Evolutionary conservation across 2,329 filamentous ascomycete species (phyloP).

Genomic region (Paracorniculantispora psalliotae): DNA sequence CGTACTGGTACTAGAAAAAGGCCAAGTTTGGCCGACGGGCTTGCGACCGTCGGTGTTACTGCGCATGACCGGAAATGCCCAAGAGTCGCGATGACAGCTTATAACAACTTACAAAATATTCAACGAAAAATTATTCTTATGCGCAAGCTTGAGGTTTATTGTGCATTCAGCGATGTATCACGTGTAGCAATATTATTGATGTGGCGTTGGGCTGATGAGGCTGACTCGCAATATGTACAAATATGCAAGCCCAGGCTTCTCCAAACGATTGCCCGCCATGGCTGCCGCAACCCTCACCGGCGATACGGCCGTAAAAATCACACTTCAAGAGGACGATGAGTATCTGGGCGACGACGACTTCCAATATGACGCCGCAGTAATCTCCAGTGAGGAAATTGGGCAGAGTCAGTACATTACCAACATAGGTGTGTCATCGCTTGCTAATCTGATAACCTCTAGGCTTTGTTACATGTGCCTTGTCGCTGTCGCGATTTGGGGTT

Average conservation of each 20-base stretch:
- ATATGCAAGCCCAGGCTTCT: neutral
- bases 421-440: neutral
- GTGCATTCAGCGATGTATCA: neutral
- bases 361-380: conserved; percentile 5
- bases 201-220: neutral
- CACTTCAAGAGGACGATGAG: neutral
- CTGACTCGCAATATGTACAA: neutral
- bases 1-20: conserved; percentile 8
- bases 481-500: neutral
- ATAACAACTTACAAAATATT: too few relatives aligned
- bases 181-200: neutral
- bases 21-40: too few relatives aligned
- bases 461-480: neutral
- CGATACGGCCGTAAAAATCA: neutral
- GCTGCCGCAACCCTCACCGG: neutral
- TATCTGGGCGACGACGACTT: neutral
- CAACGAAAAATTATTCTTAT: too few relatives aligned
- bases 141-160: too few relatives aligned
- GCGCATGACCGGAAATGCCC: too few relatives aligned
- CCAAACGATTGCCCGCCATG: neutral
- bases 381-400: conserved; percentile 8
- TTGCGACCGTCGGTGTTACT: too few relatives aligned
- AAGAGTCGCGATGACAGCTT: too few relatives aligned
- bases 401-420: neutral
- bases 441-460: neutral